Evolutionary conservation across 768 basidiomycete species (phyloP).

Genomic region (Pulveroboletus ravenelii): DNA sequence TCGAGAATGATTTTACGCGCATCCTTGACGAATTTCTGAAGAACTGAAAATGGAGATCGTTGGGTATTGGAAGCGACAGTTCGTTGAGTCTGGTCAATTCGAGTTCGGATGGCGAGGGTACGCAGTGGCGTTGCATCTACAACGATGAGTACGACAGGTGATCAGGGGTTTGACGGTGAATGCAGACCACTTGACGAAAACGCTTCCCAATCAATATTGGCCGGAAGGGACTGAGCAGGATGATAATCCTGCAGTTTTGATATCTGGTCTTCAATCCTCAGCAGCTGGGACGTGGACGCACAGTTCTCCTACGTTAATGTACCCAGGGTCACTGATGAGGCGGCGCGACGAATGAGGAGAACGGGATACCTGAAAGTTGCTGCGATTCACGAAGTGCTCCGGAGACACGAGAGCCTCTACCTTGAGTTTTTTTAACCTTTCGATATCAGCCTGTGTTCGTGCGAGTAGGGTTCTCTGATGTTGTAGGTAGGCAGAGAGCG

Average conservation of each 20-base stretch:
- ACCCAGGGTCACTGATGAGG: conserved; percentile 20
- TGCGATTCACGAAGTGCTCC: conserved; percentile 29
- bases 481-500: conserved; percentile 62
- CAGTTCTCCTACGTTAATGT: conserved; percentile 8
- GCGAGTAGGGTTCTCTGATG: conserved; percentile 56
- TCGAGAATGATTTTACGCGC: conserved; percentile 48
- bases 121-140: conserved; percentile 55
- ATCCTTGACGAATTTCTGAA: conserved; percentile 54
- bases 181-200: conserved; percentile 53
- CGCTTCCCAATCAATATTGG: conserved; percentile 57
- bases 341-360: background rate
- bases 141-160: conserved; percentile 7
- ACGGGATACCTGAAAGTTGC: conserved; percentile 33
- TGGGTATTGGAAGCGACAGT: conserved; percentile 38
- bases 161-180: background rate
- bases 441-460: conserved; percentile 60
- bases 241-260: conserved; percentile 44
- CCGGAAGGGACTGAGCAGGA: conserved; percentile 37
- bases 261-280: conserved; percentile 32
- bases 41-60: conserved; percentile 44
- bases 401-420: conserved; percentile 35
- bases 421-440: conserved; percentile 45
- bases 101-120: conserved; percentile 39
- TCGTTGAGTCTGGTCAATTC: conserved; percentile 35
- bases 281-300: conserved; percentile 24